These are phyloP conservation scores for Hyaloscypha finlandica DNA, from an alignment of 495 filamentous ascomycete genomes.

Conservation along the genomic window DNA sequence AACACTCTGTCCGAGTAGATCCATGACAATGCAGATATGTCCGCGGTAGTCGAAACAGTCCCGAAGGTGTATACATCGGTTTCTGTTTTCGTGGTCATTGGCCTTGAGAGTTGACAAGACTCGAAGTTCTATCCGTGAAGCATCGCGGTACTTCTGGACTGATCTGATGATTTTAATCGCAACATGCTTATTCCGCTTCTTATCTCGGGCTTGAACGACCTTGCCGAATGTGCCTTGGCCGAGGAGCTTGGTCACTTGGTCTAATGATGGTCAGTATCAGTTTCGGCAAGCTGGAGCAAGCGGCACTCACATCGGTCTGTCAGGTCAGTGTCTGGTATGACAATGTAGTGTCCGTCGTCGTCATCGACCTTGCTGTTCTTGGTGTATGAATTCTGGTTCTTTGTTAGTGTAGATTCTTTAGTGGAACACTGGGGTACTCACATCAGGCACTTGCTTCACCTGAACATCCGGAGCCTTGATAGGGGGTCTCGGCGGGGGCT, in stretches of 20 bases:
- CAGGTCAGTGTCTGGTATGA: constrained; percentile 76
- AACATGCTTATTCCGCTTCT: constrained; percentile 70
- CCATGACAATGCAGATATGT: constrained; percentile 99
- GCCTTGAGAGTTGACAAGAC: constrained; percentile 86
- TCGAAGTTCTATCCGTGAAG: constrained; percentile 91
- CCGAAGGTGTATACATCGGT: constrained; percentile 94
- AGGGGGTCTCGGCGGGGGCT: constrained; percentile 81
- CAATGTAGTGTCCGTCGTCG: constrained; percentile 95
- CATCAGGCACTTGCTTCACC: constrained; percentile 79
- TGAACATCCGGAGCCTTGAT: constrained; percentile 91
- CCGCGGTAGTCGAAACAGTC: constrained; percentile 98
- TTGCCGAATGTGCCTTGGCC: constrained; percentile 98
- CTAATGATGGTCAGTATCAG: constrained; percentile 50
- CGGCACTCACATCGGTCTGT: constrained; percentile 84
- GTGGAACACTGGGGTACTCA: constrained; percentile 51
- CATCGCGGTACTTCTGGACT: constrained; percentile 96
- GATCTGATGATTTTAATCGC: constrained; percentile 98
- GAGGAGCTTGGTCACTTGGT: constrained; percentile 82
- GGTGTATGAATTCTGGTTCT: constrained; percentile 44
- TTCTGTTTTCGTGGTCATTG: constrained; percentile 89
- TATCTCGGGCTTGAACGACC: constrained; percentile 90
- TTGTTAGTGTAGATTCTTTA: constrained; percentile 25
- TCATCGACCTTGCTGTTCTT: constrained; percentile 74
- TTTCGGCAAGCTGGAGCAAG: background rate
- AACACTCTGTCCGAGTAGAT: constrained; percentile 92